Percentiles rank a stretch among this genome's conserved stretches.
Evolutionary conservation across 2,329 filamentous ascomycete species (phyloP).

Genomic region (Rhynchosporium agropyri): DNA sequence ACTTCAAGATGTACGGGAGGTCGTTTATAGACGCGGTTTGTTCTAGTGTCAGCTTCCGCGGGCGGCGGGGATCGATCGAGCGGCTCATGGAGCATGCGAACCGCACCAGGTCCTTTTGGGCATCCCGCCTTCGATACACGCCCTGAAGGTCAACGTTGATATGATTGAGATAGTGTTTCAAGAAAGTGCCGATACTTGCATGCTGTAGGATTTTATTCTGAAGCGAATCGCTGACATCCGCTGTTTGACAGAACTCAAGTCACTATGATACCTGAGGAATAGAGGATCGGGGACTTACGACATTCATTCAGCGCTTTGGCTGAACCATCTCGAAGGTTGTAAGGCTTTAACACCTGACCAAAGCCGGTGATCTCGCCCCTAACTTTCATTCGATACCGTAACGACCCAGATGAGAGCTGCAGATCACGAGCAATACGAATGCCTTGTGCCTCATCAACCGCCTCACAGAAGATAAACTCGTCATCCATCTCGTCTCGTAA

Average conservation of each 20-base stretch:
- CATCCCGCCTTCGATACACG: neutral
- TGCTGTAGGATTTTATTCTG: neutral
- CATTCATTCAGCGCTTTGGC: neutral
- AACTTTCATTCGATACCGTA: neutral
- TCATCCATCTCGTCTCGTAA: neutral
- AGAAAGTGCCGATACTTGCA: neutral
- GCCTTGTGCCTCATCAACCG: neutral
- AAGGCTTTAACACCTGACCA: neutral
- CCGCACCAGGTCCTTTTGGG: neutral
- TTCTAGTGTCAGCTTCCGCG: neutral
- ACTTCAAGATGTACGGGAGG: neutral
- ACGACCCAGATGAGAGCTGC: neutral
- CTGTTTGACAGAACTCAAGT: neutral
- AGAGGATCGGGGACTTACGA: neutral
- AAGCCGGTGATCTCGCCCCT: neutral
- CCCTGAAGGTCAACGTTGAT: slow-evolving; percentile 4
- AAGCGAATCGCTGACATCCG: neutral
- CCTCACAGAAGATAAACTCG: neutral
- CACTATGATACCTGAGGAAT: neutral
- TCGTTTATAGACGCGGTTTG: neutral
- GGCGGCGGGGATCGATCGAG: neutral
- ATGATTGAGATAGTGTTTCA: neutral
- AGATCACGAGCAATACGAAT: neutral
- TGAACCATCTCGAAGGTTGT: slow-evolving; percentile 6
- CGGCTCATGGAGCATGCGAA: neutral